A percentile compares a stretch with the other conserved stretches of the same genome.
phyloP scores from a whole-genome alignment of 257 asterid species.

The Gardenia jasminoides region DNA sequence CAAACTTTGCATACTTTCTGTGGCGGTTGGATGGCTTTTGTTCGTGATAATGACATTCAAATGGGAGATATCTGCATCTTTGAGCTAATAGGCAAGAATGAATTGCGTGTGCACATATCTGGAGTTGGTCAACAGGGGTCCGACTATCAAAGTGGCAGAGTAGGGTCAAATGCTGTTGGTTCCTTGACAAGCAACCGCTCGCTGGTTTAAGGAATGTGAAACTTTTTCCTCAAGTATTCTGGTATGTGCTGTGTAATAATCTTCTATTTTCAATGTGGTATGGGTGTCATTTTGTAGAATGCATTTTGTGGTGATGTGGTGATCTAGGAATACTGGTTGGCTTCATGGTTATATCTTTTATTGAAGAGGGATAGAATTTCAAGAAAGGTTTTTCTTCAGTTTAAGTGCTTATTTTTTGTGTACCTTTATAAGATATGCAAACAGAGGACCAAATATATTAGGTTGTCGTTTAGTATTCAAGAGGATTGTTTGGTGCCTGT shows the following conservation, averaged over 20 bases:
- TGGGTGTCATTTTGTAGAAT: neutral
- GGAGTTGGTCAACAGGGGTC: slow-evolving; percentile 56
- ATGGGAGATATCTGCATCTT: slow-evolving; percentile 95
- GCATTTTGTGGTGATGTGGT: no score
- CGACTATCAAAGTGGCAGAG: slow-evolving; percentile 39
- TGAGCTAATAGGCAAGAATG: slow-evolving; percentile 73
- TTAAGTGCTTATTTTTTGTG: neutral
- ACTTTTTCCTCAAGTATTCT: neutral
- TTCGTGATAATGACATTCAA: slow-evolving; percentile 76
- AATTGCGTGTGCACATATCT: slow-evolving; percentile 85
- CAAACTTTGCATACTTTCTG: slow-evolving; percentile 85
- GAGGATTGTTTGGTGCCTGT: neutral
- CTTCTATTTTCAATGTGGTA: neutral
- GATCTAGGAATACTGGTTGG: neutral
- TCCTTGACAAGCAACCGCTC: slow-evolving; percentile 15
- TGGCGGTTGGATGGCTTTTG: slow-evolving; percentile 99
- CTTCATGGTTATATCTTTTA: neutral
- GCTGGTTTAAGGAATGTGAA: slow-evolving; percentile 11
- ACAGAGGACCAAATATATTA: no score
- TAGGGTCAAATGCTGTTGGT: slow-evolving; percentile 21
- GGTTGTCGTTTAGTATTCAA: no score
- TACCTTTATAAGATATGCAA: neutral
- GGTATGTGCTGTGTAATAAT: neutral
- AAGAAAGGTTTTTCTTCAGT: neutral
- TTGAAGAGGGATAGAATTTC: neutral